phyloP scores from a whole-genome alignment of 1,139 yeast species.

The Eremothecium cymbalariae region DNA sequence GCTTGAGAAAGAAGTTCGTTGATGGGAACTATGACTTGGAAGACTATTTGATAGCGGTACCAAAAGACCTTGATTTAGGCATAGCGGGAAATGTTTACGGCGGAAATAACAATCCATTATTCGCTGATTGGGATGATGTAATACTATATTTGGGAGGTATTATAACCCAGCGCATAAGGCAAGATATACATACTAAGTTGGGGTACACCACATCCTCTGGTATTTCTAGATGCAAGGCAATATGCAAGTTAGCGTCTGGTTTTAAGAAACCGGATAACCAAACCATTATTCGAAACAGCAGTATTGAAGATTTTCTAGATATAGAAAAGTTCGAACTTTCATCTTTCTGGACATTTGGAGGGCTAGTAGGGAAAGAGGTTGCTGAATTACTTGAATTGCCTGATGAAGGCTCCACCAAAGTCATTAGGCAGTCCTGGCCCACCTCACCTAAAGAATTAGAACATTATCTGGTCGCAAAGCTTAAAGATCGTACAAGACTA shows the following conservation, averaged over 20 bases:
- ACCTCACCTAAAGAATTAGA: slow-evolving; percentile 29
- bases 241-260: slow-evolving; percentile 89
- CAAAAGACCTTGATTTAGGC: slow-evolving; percentile 32
- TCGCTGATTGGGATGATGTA: slow-evolving; percentile 81
- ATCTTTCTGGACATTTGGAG: slow-evolving; percentile 89
- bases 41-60: slow-evolving; percentile 44
- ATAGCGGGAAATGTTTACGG: slow-evolving; percentile 23
- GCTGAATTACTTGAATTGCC: slow-evolving; percentile 41
- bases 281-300: slow-evolving; percentile 52
- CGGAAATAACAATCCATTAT: slow-evolving; percentile 14
- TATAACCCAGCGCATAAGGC: slow-evolving; percentile 47
- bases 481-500: slow-evolving; percentile 14
- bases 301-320: slow-evolving; percentile 46
- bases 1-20: slow-evolving; percentile 16
- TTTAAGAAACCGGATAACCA: slow-evolving; percentile 80
- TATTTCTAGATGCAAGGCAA: slow-evolving; percentile 59
- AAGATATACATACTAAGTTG: slow-evolving; percentile 43
- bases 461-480: slow-evolving; percentile 23
- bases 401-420: slow-evolving; percentile 36
- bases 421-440: slow-evolving; percentile 41
- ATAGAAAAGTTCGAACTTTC: slow-evolving; percentile 48
- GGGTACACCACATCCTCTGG: slow-evolving; percentile 92
- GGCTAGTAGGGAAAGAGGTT: slow-evolving; percentile 68
- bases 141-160: slow-evolving; percentile 58
- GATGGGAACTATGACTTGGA: slow-evolving; percentile 26